Evolutionary conservation across 2,329 filamentous ascomycete species (phyloP).

Genomic region (Fusarium annulatum): DNA sequence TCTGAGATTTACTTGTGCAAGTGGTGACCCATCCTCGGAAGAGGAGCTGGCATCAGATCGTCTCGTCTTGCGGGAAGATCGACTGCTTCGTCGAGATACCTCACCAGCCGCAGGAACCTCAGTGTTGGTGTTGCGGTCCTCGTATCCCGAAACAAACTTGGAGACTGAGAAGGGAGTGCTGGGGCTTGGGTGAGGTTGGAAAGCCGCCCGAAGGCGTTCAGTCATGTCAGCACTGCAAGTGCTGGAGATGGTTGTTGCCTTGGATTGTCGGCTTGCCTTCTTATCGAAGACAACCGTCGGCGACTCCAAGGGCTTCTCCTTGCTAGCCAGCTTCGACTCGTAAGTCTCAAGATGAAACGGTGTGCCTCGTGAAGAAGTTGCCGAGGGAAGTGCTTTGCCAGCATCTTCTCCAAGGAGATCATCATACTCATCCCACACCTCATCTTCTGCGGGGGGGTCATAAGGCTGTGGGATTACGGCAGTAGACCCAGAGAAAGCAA

Average conservation of each 20-base stretch:
- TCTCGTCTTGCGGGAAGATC: constrained; percentile 49
- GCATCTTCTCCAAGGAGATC: constrained; percentile 79
- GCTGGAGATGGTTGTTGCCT: constrained; percentile 58
- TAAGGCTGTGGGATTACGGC: constrained; percentile 72
- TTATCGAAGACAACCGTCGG: constrained; percentile 55
- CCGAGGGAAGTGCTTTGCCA: constrained; percentile 59
- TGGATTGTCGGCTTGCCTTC: constrained; percentile 49
- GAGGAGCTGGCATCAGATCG: constrained; percentile 60
- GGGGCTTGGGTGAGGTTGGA: constrained; percentile 56
- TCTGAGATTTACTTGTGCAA: constrained; percentile 79
- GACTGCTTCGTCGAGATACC: constrained; percentile 44
- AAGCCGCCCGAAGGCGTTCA: constrained; percentile 61
- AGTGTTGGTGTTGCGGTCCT: constrained; percentile 36
- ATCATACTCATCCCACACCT: constrained; percentile 95
- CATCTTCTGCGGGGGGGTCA: constrained; percentile 79
- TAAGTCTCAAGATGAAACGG: constrained; percentile 68
- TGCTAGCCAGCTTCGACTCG: constrained; percentile 52
- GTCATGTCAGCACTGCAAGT: constrained; percentile 67
- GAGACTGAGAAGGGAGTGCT: constrained; percentile 57
- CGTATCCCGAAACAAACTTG: constrained; percentile 50
- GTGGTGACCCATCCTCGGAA: constrained; percentile 69
- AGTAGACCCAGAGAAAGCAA: constrained; percentile 70
- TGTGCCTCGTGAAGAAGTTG: constrained; percentile 66
- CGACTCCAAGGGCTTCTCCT: constrained; percentile 57
- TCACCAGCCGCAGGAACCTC: constrained; percentile 46